Evolutionary conservation across 768 basidiomycete genomes (phyloP).

Genomic region (Tylopilus rubrobrunneus): DNA sequence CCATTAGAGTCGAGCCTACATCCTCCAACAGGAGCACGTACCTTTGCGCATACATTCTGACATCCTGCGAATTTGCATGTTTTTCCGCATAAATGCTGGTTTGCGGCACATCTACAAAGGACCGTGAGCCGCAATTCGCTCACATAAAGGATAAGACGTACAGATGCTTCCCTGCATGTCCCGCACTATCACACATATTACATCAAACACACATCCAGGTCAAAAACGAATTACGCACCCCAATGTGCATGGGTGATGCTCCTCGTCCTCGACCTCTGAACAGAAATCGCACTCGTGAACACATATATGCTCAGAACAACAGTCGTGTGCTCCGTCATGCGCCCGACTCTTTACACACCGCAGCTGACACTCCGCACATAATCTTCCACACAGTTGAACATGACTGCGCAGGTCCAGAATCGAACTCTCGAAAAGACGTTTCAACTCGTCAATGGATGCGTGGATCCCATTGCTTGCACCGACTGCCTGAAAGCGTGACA

Average conservation of each 20-base stretch:
- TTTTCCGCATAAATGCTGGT: constrained; percentile 53
- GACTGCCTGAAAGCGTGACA: constrained; percentile 40
- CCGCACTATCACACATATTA: constrained; percentile 39
- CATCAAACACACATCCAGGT: neutral
- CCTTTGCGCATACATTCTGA: constrained; percentile 49
- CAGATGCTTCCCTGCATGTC: constrained; percentile 55
- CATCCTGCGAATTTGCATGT: constrained; percentile 47
- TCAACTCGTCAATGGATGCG: constrained; percentile 43
- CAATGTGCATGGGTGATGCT: constrained; percentile 39
- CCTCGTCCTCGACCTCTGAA: constrained; percentile 25
- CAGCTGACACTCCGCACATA: constrained; percentile 47
- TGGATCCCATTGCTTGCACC: constrained; percentile 17
- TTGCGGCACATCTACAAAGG: constrained; percentile 44
- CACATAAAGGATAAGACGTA: constrained; percentile 19
- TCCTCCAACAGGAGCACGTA: constrained; percentile 9
- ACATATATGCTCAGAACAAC: constrained; percentile 48
- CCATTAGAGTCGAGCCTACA: neutral
- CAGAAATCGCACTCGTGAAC: constrained; percentile 40
- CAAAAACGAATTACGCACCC: constrained; percentile 34
- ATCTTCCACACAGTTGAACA: constrained; percentile 46
- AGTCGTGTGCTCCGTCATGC: constrained; percentile 48
- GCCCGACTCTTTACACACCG: constrained; percentile 42
- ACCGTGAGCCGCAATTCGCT: neutral
- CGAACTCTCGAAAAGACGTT: constrained; percentile 39
- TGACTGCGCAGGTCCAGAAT: constrained; percentile 44